phyloP scores from a whole-genome alignment of 768 basidiomycete genomes.

The Collybia nuda region DNA sequence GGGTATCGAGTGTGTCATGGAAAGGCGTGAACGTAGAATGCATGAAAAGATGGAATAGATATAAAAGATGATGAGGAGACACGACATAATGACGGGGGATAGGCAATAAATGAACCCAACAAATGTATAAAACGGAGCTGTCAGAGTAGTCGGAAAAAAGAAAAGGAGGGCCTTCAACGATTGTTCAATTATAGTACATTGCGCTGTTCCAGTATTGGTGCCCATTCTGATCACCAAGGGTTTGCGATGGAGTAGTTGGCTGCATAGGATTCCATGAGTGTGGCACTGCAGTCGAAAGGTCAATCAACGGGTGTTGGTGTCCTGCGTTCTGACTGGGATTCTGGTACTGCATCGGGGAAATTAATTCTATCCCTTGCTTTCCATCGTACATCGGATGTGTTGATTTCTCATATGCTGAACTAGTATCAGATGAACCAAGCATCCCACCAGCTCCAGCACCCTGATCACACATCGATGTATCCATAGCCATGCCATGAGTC shows the following conservation, averaged over 20 bases:
- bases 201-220: too few relatives aligned
- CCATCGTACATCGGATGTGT: conserved; percentile 24
- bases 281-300: too few relatives aligned
- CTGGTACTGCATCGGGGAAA: conserved; percentile 18
- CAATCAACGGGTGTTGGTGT: too few relatives aligned
- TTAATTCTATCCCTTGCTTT: conserved; percentile 25
- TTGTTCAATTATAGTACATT: too few relatives aligned
- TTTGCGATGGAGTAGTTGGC: background rate
- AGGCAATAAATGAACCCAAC: background rate
- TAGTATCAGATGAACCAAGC: conserved; percentile 13
- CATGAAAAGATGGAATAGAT: too few relatives aligned
- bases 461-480: conserved; percentile 12
- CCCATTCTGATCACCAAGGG: background rate
- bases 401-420: conserved; percentile 21
- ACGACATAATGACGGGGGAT: too few relatives aligned
- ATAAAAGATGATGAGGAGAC: too few relatives aligned
- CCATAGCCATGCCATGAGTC: conserved; percentile 13
- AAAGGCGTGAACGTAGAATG: too few relatives aligned
- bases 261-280: background rate
- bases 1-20: conserved; percentile 10
- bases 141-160: too few relatives aligned
- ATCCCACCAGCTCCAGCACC: conserved; percentile 5
- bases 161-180: too few relatives aligned
- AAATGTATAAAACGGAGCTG: background rate
- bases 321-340: background rate